phyloP scores from a whole-genome alignment of 2,329 filamentous ascomycete genomes.

The Claviceps spartinae region DNA sequence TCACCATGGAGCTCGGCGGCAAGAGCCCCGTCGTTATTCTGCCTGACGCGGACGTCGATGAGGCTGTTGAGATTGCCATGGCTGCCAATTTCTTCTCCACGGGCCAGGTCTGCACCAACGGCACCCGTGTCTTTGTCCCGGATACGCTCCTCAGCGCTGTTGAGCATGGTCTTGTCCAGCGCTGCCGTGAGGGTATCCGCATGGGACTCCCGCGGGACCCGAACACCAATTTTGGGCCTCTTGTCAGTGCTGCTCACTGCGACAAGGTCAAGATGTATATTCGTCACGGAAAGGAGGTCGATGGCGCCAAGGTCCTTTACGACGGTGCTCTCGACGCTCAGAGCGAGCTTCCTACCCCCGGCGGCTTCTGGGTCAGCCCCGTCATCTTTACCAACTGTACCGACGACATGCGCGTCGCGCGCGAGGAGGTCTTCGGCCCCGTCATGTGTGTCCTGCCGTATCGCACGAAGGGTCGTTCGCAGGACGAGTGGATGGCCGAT shows the following conservation, averaged over 20 bases:
- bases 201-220: slow-evolving; percentile 59
- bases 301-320: slow-evolving; percentile 60
- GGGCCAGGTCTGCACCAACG: slow-evolving; percentile 87
- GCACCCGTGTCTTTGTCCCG: slow-evolving; percentile 76
- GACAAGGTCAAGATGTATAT: slow-evolving; percentile 73
- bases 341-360: slow-evolving; percentile 31
- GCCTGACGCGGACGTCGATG: slow-evolving; percentile 63
- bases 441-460: slow-evolving; percentile 75
- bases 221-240: slow-evolving; percentile 68
- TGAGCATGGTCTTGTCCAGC: slow-evolving; percentile 46
- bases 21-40: slow-evolving; percentile 73
- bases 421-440: slow-evolving; percentile 80
- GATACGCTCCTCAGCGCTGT: slow-evolving; percentile 50
- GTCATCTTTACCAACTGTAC: slow-evolving; percentile 80
- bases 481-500: slow-evolving; percentile 42
- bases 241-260: slow-evolving; percentile 61
- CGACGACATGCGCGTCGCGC: slow-evolving; percentile 65
- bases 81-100: slow-evolving; percentile 90
- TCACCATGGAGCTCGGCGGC: slow-evolving; percentile 84
- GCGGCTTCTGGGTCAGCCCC: slow-evolving; percentile 74
- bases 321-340: slow-evolving; percentile 51
- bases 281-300: slow-evolving; percentile 55
- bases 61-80: slow-evolving; percentile 81
- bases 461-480: slow-evolving; percentile 26
- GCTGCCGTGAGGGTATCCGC: slow-evolving; percentile 52